These are phyloP conservation scores for Geotrichum reessii DNA, from an alignment of 1,139 yeast species.

Conservation along the genomic window DNA sequence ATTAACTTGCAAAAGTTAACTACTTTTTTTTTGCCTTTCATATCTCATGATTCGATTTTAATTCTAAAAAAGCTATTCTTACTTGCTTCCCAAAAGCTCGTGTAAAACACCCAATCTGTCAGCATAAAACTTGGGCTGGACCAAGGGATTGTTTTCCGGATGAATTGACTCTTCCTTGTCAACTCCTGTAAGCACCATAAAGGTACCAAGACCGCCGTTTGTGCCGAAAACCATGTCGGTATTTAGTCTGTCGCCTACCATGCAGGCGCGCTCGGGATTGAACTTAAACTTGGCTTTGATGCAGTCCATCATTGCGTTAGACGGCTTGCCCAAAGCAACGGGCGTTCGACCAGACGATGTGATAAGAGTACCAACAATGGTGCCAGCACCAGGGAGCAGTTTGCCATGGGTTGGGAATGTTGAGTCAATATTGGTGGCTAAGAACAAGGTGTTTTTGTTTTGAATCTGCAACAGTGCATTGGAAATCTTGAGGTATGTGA, in stretches of 20 bases:
- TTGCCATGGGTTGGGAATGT: slow-evolving; percentile 88
- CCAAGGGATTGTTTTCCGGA: slow-evolving; percentile 39
- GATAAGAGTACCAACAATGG: slow-evolving; percentile 75
- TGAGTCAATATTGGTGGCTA: slow-evolving; percentile 94
- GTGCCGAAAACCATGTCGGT: slow-evolving; percentile 92
- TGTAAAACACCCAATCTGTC: slow-evolving; percentile 69
- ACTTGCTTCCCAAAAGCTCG: slow-evolving; percentile 35
- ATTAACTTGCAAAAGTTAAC: too few species aligned
- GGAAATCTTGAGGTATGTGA: slow-evolving; percentile 78
- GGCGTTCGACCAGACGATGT: slow-evolving; percentile 72
- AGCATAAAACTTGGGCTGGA: slow-evolving; percentile 64
- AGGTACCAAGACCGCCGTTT: slow-evolving; percentile 75
- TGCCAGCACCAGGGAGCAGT: slow-evolving; percentile 91
- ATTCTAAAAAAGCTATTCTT: too few species aligned
- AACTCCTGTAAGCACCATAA: slow-evolving; percentile 86
- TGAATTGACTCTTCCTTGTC: slow-evolving; percentile 60
- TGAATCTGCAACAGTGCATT: slow-evolving; percentile 75
- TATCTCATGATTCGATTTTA: too few species aligned
- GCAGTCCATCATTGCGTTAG: slow-evolving; percentile 83
- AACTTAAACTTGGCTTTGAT: slow-evolving; percentile 63
- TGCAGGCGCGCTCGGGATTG: slow-evolving; percentile 62
- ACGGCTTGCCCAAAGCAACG: slow-evolving; percentile 86
- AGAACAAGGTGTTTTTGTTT: slow-evolving; percentile 61
- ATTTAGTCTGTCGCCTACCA: slow-evolving; percentile 93
- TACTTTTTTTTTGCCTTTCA: too few species aligned